phyloP scores from a whole-genome alignment of 345 rosid genomes.

The Acer saccharum region DNA sequence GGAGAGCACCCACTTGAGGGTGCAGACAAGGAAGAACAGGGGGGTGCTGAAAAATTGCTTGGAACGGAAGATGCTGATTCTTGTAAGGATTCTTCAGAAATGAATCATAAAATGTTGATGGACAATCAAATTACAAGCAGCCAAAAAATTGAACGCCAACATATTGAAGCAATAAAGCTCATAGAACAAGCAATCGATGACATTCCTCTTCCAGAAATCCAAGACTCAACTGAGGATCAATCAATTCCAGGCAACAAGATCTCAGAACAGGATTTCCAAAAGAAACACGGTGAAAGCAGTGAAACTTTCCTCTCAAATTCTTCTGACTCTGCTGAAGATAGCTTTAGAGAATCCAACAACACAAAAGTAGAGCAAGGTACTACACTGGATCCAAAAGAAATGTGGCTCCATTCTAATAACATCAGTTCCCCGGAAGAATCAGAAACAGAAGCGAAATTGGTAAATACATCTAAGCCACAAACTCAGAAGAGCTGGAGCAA shows the following conservation, averaged over 20 bases:
- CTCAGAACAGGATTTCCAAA: conserved; percentile 27
- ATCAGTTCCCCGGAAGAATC: conserved; percentile 19
- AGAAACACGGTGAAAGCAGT: conserved; percentile 20
- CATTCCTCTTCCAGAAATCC: conserved; percentile 61
- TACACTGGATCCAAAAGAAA: conserved; percentile 16
- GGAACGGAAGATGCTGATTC: conserved; percentile 20
- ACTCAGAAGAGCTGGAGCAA: conserved; percentile 68
- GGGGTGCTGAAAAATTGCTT: conserved; percentile 23
- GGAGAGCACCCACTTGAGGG: conserved; percentile 36
- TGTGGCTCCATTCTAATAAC: conserved; percentile 6
- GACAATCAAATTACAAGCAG: conserved; percentile 28
- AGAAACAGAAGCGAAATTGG: conserved; percentile 23
- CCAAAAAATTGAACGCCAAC: conserved; percentile 38
- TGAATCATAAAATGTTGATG: conserved; percentile 22
- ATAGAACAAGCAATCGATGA: conserved; percentile 89
- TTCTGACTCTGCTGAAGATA: conserved; percentile 18
- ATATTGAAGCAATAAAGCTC: conserved; percentile 74
- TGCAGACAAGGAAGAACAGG: conserved; percentile 31
- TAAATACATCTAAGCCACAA: conserved; percentile 31
- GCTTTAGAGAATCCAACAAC: conserved; percentile 25
- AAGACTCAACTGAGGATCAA: conserved; percentile 41
- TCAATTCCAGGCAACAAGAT: conserved; percentile 20
- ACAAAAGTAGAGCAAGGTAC: conserved; percentile 23
- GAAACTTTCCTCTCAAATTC: conserved; percentile 20
- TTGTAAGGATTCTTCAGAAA: conserved; percentile 3